Evolutionary conservation across 139 green algal genomes (phyloP).

Genomic region (Astrephomene gubernaculifera): DNA sequence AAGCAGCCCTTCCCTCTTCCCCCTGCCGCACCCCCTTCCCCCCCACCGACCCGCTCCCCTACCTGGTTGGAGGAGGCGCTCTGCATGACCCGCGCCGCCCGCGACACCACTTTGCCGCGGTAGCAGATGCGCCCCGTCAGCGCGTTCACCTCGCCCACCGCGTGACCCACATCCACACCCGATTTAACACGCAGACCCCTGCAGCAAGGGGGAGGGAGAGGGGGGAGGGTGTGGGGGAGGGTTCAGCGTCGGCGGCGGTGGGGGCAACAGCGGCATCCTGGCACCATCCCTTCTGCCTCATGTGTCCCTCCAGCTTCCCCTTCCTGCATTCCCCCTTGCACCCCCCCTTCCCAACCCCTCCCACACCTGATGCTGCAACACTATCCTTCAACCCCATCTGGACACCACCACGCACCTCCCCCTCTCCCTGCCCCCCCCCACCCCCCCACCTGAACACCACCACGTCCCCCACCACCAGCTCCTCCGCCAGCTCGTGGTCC

Average conservation of each 20-base stretch:
- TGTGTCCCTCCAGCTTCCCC: not conserved
- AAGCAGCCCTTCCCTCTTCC: too few relatives aligned
- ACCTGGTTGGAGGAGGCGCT: conserved; percentile 47
- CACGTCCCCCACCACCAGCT: conserved; percentile 42
- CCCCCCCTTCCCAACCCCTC: not conserved
- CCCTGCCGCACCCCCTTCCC: too few relatives aligned
- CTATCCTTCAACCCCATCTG: too few relatives aligned
- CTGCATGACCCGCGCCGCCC: conserved; percentile 24
- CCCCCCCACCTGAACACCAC: conserved; percentile 47
- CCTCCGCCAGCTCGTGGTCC: conserved; percentile 51
- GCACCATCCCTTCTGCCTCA: not conserved
- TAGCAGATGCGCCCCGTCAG: conserved; percentile 56
- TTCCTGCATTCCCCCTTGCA: not conserved
- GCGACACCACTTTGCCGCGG: conserved; percentile 50
- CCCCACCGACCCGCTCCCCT: not conserved
- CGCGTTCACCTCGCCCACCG: conserved; percentile 52
- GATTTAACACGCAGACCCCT: conserved; percentile 58
- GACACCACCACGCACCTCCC: not conserved
- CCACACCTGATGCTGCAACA: not conserved
- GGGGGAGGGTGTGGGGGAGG: not conserved
- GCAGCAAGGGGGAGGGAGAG: not conserved
- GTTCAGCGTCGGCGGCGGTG: not conserved
- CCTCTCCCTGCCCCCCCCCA: not conserved
- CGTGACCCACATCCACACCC: conserved; percentile 48
- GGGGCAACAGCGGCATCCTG: not conserved